These are phyloP conservation scores for Chlorociboria aeruginascens DNA, from an alignment of 495 filamentous ascomycete species.

Conservation along the genomic window DNA sequence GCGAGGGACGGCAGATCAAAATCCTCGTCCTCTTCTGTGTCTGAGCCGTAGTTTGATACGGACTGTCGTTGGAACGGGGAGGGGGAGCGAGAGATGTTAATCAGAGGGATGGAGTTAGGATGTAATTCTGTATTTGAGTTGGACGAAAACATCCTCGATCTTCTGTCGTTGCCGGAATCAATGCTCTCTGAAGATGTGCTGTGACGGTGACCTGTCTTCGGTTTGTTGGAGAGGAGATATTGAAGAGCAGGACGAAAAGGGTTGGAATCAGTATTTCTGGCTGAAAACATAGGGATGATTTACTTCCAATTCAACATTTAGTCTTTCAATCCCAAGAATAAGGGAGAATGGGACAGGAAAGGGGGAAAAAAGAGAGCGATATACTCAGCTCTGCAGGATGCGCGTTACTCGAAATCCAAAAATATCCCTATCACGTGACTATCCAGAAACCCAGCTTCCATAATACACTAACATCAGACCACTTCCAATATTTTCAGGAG, in stretches of 20 bases:
- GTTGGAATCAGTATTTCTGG: conserved; percentile 16
- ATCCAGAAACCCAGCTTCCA: no score
- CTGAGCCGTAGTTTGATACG: conserved; percentile 20
- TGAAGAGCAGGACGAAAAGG: conserved; percentile 27
- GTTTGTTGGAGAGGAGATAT: conserved; percentile 20
- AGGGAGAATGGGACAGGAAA: no score
- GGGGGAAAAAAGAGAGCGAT: no score
- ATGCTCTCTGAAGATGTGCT: conserved; percentile 15
- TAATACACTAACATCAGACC: no score
- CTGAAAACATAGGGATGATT: conserved; percentile 13
- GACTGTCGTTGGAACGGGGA: conserved; percentile 24
- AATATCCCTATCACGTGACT: no score
- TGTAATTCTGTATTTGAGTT: conserved; percentile 11
- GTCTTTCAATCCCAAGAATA: no score
- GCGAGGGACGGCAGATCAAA: conserved; percentile 8
- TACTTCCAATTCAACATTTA: neutral
- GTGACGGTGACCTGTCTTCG: conserved; percentile 3
- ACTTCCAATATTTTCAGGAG: neutral
- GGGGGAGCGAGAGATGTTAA: conserved; percentile 26
- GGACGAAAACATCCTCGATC: conserved; percentile 14
- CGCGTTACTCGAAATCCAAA: no score
- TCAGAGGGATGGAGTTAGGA: conserved; percentile 23
- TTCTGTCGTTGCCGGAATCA: conserved; percentile 7
- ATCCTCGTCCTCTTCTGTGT: conserved; percentile 27
- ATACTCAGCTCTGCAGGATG: no score